Base-by-base conservation (phyloP, 129 eudicot genomes). In the Lactuca sativa region DNA sequence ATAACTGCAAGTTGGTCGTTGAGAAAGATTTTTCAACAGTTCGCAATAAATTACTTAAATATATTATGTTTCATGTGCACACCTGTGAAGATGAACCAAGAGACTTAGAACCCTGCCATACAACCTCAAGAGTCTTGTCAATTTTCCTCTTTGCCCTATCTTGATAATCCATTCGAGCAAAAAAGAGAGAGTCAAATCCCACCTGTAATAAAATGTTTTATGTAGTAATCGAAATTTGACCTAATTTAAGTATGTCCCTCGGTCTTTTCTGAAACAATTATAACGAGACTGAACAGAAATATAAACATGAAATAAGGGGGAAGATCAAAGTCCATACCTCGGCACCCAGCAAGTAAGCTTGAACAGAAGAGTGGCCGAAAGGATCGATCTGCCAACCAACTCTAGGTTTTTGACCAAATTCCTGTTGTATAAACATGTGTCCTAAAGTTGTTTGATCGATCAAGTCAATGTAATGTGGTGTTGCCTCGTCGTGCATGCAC, bases 401-500 rank as follows among this genome's bases (percentile, higher is more conserved):
- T 79, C 98, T 83, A 15, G 98, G 98, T 62, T 64, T 77, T 81
- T 92, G 82, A 60, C 84, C 96, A 81, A 92, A 92, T 59, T 86
- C 90, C 17, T 78, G 41, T 7, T 75, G 63, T 65, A 89, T 89
- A 72, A 89, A 92, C 79, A 64, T 81, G 56, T 92, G 96, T 11
- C 98, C 98, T 67, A 92, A 56, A 71, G 86, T 89, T 11, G 96
- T 92, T 78, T 92, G 98, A 80, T 89, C 98, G 75, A 92, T 92
- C 80, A 92, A 78, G 74, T 92, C 98, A 72, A 92, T 82, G 82
- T 92, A 92, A 80, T 92, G 98, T 30, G 96, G 86, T 7, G 98
- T 89, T 61, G 98, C 98, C 80, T 92, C 98, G 76, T 92, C 98
- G 25, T 92, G 98, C 98, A 92, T 92, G 64, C 96, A 86, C 98